Evolutionary conservation across 1,139 yeast species (phyloP).

Genomic region (Zygotorulaspora mrakii): DNA sequence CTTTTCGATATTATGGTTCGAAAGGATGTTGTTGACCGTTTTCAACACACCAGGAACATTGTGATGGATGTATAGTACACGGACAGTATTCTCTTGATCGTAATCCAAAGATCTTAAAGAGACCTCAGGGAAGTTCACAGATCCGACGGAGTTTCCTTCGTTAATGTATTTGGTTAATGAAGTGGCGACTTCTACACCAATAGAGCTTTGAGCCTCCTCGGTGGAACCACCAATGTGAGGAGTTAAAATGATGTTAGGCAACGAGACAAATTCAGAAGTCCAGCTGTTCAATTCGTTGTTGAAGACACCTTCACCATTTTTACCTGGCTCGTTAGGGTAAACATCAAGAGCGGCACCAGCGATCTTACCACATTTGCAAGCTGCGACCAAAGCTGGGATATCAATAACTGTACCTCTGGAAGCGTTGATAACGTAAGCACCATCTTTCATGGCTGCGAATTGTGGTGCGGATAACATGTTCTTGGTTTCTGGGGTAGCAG

Average conservation of each 20-base stretch:
- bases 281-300: constrained; percentile 69
- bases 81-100: constrained; percentile 84
- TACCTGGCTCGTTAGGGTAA: constrained; percentile 96
- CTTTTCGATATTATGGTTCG: constrained; percentile 93
- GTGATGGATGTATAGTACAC: constrained; percentile 94
- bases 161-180: constrained; percentile 86
- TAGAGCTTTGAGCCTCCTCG: constrained; percentile 97
- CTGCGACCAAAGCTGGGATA: constrained; percentile 87
- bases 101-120: constrained; percentile 81
- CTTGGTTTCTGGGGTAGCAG: constrained; percentile 89
- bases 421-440: constrained; percentile 90
- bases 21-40: constrained; percentile 92
- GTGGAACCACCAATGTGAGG: constrained; percentile 99
- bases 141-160: constrained; percentile 94
- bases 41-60: constrained; percentile 99
- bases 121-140: constrained; percentile 99
- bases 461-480: constrained; percentile 87
- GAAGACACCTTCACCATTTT: constrained; percentile 85
- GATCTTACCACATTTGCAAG: constrained; percentile 86
- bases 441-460: constrained; percentile 94
- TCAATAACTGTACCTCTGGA: constrained; percentile 98
- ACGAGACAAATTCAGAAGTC: constrained; percentile 75
- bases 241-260: constrained; percentile 85
- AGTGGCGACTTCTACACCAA: constrained; percentile 91
- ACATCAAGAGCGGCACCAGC: constrained; percentile 99